These are phyloP conservation scores for Lactarius vividus DNA, from an alignment of 768 basidiomycete species.

Conservation along the genomic window DNA sequence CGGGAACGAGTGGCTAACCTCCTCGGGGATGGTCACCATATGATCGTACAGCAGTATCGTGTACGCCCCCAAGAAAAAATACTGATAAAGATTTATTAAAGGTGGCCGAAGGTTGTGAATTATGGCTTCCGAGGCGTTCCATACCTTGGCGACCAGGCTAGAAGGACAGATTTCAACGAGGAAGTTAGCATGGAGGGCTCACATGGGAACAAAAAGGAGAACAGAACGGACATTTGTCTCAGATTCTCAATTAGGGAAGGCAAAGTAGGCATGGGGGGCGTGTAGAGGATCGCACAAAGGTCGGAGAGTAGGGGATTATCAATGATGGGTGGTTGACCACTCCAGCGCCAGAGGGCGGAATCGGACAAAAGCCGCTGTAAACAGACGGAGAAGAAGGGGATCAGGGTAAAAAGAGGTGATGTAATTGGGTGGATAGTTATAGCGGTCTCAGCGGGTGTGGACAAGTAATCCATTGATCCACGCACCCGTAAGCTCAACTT, in stretches of 20 bases:
- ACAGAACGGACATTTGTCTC: conserved; percentile 22
- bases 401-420: background rate
- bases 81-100: conserved; percentile 11
- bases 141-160: conserved; percentile 25
- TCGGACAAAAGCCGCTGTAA: background rate
- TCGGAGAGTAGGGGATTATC: background rate
- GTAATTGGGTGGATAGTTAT: background rate
- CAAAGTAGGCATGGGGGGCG: background rate
- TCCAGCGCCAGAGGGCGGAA: background rate
- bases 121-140: background rate
- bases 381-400: background rate
- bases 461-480: background rate
- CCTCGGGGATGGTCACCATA: conserved; percentile 19
- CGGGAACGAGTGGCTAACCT: conserved; percentile 7
- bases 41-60: conserved; percentile 26
- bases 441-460: background rate
- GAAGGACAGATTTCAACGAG: background rate
- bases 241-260: conserved; percentile 3
- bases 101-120: too few species aligned
- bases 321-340: too few species aligned
- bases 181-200: background rate
- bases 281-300: background rate
- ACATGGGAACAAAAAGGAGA: background rate
- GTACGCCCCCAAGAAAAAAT: conserved; percentile 24
- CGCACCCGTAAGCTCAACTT: background rate